Base-by-base conservation (phyloP, 2,329 filamentous ascomycete species). In the Penicillium sp. region DNA sequence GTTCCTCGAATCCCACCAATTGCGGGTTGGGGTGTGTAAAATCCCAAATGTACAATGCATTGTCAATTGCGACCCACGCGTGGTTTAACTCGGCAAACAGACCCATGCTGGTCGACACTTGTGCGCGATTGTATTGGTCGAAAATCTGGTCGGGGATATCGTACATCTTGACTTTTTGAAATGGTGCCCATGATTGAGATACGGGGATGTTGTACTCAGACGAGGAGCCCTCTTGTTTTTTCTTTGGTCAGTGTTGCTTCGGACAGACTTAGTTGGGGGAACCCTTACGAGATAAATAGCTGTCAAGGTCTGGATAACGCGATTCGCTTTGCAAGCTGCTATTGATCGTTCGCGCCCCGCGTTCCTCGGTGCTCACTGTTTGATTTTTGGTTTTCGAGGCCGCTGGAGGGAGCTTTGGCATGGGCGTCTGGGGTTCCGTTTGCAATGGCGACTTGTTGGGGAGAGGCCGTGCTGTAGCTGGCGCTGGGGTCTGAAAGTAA, bases 31-130 rank as follows among this genome's bases (percentile, higher is more conserved):
- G 87, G 71, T 91, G 85, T 7, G 92, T 96, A 74, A 97, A 99
- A 76, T 99, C 93, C 95, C 95, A 99, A 16, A 99, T 82, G 72
- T 97, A 99, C 44, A 99, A 81, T 60, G 91, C 90, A 77, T 96
- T 97, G 78, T 99, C 94, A 71, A 99, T 94, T 25, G 90, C 86
- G 54, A 96, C 90, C 90, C 92, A 99, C 31, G 93, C 94, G 75
- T 97, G 92, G 69, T 93, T 92, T 69, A 99, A 83, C 75, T 95
- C 90, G 19, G 94, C 90, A 74, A 99, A 97, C 34, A 99, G 80
- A 10, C 95, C 95, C 89, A 99, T 96, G 69, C 86, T 85, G n/a
- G 92, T 96, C 58, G 89, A 88, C 25, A 97, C 86, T 70, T 96
- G 87, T 57, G 90, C 89, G 50, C 85, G 82, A 67, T 99, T 95